Evolutionary conservation across 805 yeast species (phyloP).

Genomic region (Wickerhamiella sergipiensis): DNA sequence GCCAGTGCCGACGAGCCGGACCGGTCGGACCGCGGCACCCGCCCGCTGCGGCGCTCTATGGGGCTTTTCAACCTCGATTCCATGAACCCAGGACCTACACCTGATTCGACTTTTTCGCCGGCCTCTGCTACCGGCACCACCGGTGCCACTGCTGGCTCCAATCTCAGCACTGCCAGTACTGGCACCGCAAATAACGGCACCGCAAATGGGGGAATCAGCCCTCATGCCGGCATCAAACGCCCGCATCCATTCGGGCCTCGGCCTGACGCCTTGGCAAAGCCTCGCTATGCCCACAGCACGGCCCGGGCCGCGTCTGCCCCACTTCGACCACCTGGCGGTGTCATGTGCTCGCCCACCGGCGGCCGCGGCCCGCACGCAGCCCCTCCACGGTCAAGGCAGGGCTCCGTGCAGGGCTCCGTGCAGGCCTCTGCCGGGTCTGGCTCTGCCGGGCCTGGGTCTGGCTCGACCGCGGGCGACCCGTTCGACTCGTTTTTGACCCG

Average conservation of each 20-base stretch:
- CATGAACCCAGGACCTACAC: slow-evolving; percentile 12
- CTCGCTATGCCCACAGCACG: slow-evolving; percentile 6
- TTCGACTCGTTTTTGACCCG: slow-evolving; percentile 6
- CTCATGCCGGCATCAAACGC: slow-evolving; percentile 9
- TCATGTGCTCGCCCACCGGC: background rate
- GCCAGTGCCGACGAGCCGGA: background rate
- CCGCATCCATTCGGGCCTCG: slow-evolving; percentile 16
- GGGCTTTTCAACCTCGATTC: slow-evolving; percentile 29
- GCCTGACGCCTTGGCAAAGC: slow-evolving; percentile 10
- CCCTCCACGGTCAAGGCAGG: too few species aligned
- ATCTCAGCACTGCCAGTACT: background rate
- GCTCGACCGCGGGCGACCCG: too few species aligned
- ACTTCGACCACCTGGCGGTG: slow-evolving; percentile 8
- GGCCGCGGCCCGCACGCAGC: background rate
- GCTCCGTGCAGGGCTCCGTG: too few species aligned
- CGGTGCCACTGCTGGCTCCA: slow-evolving; percentile 3
- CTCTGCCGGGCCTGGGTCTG: too few species aligned
- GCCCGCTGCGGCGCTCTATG: slow-evolving; percentile 25
- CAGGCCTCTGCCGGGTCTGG: too few species aligned
- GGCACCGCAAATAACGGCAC: too few species aligned
- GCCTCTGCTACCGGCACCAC: slow-evolving; percentile 2
- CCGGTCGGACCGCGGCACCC: background rate
- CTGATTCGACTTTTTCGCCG: slow-evolving; percentile 7
- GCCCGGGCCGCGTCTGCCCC: slow-evolving; percentile 6
- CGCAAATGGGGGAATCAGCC: too few species aligned